Conservation (phyloP, 208 protist species). For the Trichomonas gallinae region DNA sequence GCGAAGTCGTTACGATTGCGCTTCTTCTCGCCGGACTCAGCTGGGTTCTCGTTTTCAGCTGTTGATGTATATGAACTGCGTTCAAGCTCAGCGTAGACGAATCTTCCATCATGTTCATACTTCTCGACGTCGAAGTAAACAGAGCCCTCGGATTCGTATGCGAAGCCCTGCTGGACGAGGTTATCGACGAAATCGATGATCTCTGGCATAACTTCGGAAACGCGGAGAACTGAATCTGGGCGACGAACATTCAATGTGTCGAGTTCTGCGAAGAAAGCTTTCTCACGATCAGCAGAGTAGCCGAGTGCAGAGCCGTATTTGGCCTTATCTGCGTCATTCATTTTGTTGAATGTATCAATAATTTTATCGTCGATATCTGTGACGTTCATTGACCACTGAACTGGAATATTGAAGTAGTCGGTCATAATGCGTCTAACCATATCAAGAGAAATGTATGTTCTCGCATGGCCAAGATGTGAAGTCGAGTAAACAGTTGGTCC, state of each 20-base stretch:
- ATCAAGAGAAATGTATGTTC: slow-evolving; percentile 58
- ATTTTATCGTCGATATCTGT: slow-evolving; percentile 68
- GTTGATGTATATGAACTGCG: not conserved
- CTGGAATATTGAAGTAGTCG: slow-evolving; percentile 49
- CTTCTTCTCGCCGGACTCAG: slow-evolving; percentile 34
- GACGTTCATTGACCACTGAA: slow-evolving; percentile 54
- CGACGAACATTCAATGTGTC: slow-evolving; percentile 34
- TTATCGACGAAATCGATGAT: slow-evolving; percentile 50
- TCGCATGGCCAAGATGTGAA: slow-evolving; percentile 47
- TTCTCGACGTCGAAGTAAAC: slow-evolving; percentile 55
- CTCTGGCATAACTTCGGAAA: slow-evolving; percentile 53
- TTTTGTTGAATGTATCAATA: slow-evolving; percentile 33
- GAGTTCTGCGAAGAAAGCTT: slow-evolving; percentile 2
- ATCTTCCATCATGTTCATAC: slow-evolving; percentile 16
- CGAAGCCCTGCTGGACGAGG: slow-evolving; percentile 46
- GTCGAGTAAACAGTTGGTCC: slow-evolving; percentile 22
- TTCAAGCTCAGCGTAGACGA: slow-evolving; percentile 20
- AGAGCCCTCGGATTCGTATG: slow-evolving; percentile 46
- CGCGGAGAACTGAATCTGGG: slow-evolving; percentile 46
- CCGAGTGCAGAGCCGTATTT: not conserved
- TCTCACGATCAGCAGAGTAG: not conserved
- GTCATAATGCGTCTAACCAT: slow-evolving; percentile 50
- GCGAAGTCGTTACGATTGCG: slow-evolving; percentile 48
- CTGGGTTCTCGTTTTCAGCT: not conserved
- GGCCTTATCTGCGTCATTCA: not conserved